A percentile compares a stretch with the other conserved stretches of the same genome.
Evolutionary conservation across 2,329 filamentous ascomycete genomes (phyloP).

Genomic region (Leptoxyphium fumago): DNA sequence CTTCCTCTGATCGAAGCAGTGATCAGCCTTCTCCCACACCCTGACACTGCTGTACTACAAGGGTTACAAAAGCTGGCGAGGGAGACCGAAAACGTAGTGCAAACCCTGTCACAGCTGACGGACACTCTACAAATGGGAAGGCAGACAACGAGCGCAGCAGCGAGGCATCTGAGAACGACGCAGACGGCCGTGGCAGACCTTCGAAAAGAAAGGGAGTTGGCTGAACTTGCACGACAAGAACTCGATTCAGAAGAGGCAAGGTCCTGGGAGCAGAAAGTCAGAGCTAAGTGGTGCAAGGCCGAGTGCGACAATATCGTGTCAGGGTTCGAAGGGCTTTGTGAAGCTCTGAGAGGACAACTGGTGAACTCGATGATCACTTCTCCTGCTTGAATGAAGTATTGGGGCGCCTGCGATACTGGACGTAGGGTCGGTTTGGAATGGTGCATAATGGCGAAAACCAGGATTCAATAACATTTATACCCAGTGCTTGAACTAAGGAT

Average conservation of each 20-base stretch:
- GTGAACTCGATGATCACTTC: background rate
- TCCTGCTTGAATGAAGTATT: too few species aligned
- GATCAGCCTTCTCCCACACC: slow-evolving; percentile 51
- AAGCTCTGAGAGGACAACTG: slow-evolving; percentile 49
- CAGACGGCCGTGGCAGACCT: slow-evolving; percentile 79
- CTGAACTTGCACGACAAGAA: slow-evolving; percentile 71
- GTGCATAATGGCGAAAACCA: too few species aligned
- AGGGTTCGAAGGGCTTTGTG: slow-evolving; percentile 84
- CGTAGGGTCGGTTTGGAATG: too few species aligned
- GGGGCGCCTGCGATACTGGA: too few species aligned
- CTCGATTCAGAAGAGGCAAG: slow-evolving; percentile 38
- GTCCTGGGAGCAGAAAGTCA: slow-evolving; percentile 66
- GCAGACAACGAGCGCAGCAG: slow-evolving; percentile 71
- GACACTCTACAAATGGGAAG: slow-evolving; percentile 91
- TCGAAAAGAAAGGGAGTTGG: slow-evolving; percentile 64
- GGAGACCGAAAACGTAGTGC: slow-evolving; percentile 54
- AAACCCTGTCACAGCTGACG: slow-evolving; percentile 70
- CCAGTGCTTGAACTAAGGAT: too few species aligned
- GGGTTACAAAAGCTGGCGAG: slow-evolving; percentile 51
- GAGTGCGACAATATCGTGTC: slow-evolving; percentile 80
- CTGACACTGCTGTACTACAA: slow-evolving; percentile 50
- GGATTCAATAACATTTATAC: too few species aligned
- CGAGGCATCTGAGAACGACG: slow-evolving; percentile 62
- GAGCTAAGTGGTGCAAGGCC: slow-evolving; percentile 62
- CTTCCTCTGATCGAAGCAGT: slow-evolving; percentile 52